Conservation (phyloP, 176 grass and related monocot genomes). For the Oryza australiensis region DNA sequence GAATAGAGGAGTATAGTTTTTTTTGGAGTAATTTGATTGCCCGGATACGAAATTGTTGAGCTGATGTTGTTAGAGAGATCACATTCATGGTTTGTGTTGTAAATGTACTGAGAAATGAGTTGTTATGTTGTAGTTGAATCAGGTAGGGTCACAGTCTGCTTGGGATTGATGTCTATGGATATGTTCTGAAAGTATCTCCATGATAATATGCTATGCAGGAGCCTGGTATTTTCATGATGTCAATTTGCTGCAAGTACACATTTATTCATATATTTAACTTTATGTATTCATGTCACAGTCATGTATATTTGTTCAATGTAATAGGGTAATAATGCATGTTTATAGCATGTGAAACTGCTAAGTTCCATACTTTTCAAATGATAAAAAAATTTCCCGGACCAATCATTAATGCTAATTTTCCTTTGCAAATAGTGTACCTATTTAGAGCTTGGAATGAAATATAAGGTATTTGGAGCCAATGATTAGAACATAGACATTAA, state of each 20-base stretch:
- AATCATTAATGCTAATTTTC: not conserved
- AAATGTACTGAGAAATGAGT: not conserved
- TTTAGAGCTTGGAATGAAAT: not conserved
- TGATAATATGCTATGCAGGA: no score
- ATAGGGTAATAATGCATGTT: not conserved
- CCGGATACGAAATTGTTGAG: not conserved
- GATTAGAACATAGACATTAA: no score
- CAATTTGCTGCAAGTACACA: not conserved
- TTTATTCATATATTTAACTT: not conserved
- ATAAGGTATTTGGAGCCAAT: no score
- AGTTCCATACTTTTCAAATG: not conserved
- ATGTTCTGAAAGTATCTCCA: no score
- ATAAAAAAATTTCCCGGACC: not conserved
- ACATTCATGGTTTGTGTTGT: not conserved
- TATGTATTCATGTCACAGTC: not conserved
- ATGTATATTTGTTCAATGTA: not conserved
- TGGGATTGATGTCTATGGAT: no score
- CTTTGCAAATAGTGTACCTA: not conserved
- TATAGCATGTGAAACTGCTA: not conserved
- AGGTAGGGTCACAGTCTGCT: not conserved
- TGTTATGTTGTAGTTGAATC: not conserved
- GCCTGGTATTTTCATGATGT: not conserved
- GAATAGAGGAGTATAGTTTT: not conserved
- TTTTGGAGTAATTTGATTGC: not conserved
- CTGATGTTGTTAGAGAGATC: not conserved